Percentiles rank a stretch among this genome's conserved stretches.
Conservation (phyloP, 192 early-diverging fungal species). For the Mortierella antarctica region DNA sequence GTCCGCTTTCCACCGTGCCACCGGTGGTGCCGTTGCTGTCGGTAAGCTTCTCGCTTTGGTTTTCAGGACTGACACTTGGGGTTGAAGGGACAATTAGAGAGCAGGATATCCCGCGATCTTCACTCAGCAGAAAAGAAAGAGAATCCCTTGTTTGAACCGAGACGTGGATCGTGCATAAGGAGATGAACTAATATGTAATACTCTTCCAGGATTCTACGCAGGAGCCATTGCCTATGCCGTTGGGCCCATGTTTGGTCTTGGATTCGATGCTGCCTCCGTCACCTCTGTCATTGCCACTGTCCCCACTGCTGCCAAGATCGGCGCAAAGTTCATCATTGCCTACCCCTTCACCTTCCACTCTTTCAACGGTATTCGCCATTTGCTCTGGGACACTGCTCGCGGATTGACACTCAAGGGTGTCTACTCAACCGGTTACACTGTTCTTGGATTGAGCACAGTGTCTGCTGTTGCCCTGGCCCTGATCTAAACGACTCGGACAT, state of each 20-base stretch:
- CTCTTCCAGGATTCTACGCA: conserved; percentile 67
- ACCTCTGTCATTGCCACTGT: conserved; percentile 72
- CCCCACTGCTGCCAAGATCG: conserved; percentile 75
- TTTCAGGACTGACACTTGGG: background rate
- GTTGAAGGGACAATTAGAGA: too few species aligned
- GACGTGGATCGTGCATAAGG: too few species aligned
- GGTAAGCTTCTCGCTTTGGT: conserved; percentile 54
- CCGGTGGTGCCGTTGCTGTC: conserved; percentile 76
- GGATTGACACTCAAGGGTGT: conserved; percentile 82
- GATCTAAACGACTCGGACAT: conserved; percentile 52
- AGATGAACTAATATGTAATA: conserved; percentile 7
- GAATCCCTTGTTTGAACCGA: too few species aligned
- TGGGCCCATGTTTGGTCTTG: conserved; percentile 67
- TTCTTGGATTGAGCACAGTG: conserved; percentile 72
- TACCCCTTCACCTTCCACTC: conserved; percentile 84
- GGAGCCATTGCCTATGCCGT: conserved; percentile 76
- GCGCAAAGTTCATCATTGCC: conserved; percentile 77
- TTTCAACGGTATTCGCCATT: conserved; percentile 89
- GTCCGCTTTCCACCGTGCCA: conserved; percentile 78
- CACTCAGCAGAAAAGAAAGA: too few species aligned
- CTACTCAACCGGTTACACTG: conserved; percentile 82
- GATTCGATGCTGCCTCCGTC: conserved; percentile 74
- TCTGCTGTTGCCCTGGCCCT: conserved; percentile 64
- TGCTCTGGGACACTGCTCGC: conserved; percentile 89
- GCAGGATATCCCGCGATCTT: too few species aligned